These are phyloP conservation scores for Colletotrichum cereale DNA, from an alignment of 2,329 filamentous ascomycete genomes.

Conservation along the genomic window DNA sequence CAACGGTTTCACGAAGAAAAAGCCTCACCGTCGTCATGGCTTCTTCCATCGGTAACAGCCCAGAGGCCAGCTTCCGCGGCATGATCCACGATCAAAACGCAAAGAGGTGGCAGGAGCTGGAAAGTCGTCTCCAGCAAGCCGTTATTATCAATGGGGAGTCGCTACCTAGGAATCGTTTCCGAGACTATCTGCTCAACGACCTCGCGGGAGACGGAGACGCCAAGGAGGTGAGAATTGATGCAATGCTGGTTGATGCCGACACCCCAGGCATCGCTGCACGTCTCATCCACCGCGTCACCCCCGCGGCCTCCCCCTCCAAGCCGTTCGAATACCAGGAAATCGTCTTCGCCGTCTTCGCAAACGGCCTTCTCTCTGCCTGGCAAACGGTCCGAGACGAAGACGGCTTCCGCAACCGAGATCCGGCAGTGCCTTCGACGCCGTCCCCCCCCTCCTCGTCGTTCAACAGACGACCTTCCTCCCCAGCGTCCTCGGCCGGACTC, in stretches of 20 bases:
- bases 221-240: conserved; percentile 5
- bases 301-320: not conserved
- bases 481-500: not conserved
- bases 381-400: conserved; percentile 22
- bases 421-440: not conserved
- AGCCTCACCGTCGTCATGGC: not conserved
- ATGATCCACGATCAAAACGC: conserved; percentile 2
- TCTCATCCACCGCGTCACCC: not conserved
- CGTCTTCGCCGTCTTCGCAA: conserved; percentile 10
- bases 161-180: not conserved
- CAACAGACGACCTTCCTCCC: not conserved
- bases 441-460: not conserved
- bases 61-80: not conserved
- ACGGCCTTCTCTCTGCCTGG: conserved; percentile 5
- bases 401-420: not conserved
- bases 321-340: conserved; percentile 15
- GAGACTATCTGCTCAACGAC: not conserved
- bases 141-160: not conserved
- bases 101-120: not conserved
- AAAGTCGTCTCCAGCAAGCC: not conserved
- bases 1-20: not conserved
- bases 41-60: not conserved
- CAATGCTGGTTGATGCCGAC: not conserved
- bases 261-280: conserved; percentile 1
- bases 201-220: not conserved